phyloP scores from a whole-genome alignment of 306 rosid genomes.

The Cucumis cinereus region DNA sequence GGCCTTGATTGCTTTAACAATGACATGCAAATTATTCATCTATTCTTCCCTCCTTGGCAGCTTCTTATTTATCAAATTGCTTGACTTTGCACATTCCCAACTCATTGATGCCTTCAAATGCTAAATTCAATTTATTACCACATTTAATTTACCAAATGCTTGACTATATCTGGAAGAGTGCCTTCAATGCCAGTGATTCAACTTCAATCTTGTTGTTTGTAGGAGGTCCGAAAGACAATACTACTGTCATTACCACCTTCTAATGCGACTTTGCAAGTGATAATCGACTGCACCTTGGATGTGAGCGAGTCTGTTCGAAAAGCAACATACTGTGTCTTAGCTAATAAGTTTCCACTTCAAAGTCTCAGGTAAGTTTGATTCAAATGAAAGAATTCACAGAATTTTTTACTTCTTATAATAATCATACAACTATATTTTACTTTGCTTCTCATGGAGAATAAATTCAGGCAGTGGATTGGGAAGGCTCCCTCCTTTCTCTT shows the following conservation, averaged over 20 bases:
- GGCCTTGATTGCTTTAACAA: background rate
- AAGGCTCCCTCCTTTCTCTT: background rate
- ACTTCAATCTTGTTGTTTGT: conserved; percentile 14
- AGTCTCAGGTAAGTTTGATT: conserved; percentile 65
- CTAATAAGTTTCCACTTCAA: conserved; percentile 91
- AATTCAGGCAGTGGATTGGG: background rate
- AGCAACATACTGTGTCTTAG: conserved; percentile 76
- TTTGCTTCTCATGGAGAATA: background rate
- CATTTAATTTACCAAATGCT: background rate
- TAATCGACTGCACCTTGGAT: conserved; percentile 79
- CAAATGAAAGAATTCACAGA: background rate
- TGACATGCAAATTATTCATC: background rate
- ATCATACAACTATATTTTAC: background rate
- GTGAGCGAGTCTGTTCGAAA: conserved; percentile 83
- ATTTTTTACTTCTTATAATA: background rate
- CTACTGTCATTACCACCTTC: conserved; percentile 87
- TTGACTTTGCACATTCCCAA: background rate
- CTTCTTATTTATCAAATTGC: background rate
- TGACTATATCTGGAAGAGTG: background rate
- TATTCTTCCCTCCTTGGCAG: background rate
- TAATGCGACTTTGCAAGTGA: conserved; percentile 58
- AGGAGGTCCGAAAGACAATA: conserved; percentile 89
- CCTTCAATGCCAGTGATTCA: background rate
- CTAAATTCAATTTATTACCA: background rate
- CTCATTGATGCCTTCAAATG: background rate